Base-by-base conservation (phyloP, 2,329 filamentous ascomycete species). In the Diplodia intermedia region DNA sequence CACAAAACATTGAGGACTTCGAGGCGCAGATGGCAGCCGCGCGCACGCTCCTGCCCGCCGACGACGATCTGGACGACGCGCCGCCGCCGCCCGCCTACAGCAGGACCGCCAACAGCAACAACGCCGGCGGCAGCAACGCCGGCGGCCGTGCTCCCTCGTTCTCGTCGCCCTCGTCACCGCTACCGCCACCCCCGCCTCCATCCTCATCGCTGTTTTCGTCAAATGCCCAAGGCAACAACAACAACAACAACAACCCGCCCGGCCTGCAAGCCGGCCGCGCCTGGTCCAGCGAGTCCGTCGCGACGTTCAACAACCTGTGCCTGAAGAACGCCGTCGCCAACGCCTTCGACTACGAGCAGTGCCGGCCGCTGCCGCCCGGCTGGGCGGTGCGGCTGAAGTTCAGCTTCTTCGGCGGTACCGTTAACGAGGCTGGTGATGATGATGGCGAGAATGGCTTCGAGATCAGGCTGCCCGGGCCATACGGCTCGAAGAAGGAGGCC, bases 401-500 rank as follows among this genome's bases (percentile, higher is more conserved):
- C 50, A 70, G 72, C 3, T 71, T 69, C 55, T 47, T 20, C 43
- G 20, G 43, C n/a, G 50, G 67, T 0, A 18, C 15, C 23, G 2
- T 26, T 2, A 9, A 3, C 5, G 40, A 5, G 43, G 7, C 23
- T 26, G 3, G 23, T 26, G 23, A 3, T 2, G 23, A 47, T 9
- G 18, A 4, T 8, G n/a, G n/a, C 3, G 49, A 56, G 71, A 72
- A 49, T 26, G 71, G 12, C 9, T 71, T 75, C 18, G 67, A 68
- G 6, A 29, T 77, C 23, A 69, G 70, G 4, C 72, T 71, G 12
- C 33, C 70, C 8, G 74, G 73, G 2, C 71, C 70, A 18, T 81
- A 75, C 69, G 71, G 71, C 8, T 79, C 73, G 49, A 82, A 83
- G 73, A 79, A 79, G 68, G 79, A 80, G 61, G 81, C 79, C 0